A percentile compares a stretch with the other conserved stretches of the same genome.
phyloP scores from a whole-genome alignment of 192 early-diverging fungal species.

The Podochytrium sp. region DNA sequence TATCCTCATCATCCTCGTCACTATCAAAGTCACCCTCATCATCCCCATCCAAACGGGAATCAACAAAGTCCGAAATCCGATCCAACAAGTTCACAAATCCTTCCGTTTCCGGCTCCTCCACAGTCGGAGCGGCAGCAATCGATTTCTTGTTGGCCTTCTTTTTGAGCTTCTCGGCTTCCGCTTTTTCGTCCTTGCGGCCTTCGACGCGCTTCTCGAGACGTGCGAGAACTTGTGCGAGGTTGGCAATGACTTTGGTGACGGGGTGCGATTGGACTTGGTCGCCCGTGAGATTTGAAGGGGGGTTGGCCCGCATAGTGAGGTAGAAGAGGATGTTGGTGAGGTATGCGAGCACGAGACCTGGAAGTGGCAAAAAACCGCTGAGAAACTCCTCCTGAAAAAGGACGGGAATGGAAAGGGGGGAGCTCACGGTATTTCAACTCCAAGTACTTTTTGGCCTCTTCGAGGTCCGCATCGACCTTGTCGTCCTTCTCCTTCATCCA shows the following conservation, averaged over 20 bases:
- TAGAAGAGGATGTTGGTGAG: slow-evolving; percentile 91
- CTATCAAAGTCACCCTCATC: background rate
- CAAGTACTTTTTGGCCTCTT: slow-evolving; percentile 39
- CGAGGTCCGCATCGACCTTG: background rate
- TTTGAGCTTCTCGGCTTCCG: slow-evolving; percentile 52
- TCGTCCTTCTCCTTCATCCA: slow-evolving; percentile 36
- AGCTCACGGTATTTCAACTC: slow-evolving; percentile 44
- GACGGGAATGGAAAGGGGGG: background rate
- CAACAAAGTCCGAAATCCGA: slow-evolving; percentile 27
- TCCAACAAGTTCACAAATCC: slow-evolving; percentile 21
- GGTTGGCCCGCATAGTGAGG: slow-evolving; percentile 67
- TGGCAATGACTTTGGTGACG: slow-evolving; percentile 78
- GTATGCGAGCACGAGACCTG: slow-evolving; percentile 69
- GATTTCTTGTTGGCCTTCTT: background rate
- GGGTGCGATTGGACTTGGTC: slow-evolving; percentile 69
- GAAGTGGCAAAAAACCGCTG: background rate
- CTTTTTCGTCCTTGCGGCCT: slow-evolving; percentile 42
- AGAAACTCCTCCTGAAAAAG: background rate
- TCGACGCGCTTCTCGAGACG: slow-evolving; percentile 66
- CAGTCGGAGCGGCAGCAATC: background rate
- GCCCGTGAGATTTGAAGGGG: slow-evolving; percentile 56
- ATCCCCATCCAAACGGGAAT: slow-evolving; percentile 1
- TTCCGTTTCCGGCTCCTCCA: slow-evolving; percentile 27
- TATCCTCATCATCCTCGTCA: slow-evolving; percentile 26
- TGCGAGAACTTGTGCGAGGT: slow-evolving; percentile 72